Conservation (phyloP, 192 early-diverging fungal genomes). For the Coemansia guatemalensis region DNA sequence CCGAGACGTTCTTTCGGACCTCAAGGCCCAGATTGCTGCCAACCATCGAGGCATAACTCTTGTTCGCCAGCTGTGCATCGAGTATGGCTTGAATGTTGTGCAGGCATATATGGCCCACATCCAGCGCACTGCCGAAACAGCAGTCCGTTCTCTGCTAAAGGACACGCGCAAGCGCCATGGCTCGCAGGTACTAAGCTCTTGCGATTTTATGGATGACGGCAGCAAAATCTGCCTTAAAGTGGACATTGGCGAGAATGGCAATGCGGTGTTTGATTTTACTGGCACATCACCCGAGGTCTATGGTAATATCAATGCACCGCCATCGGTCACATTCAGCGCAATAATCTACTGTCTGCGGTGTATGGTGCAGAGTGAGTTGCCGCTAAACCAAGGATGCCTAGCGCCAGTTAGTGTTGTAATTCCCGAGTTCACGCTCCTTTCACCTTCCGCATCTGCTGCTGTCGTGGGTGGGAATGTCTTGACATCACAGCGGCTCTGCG, state of each 20-base stretch:
- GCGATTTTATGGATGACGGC: slow-evolving; percentile 94
- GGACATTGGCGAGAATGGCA: slow-evolving; percentile 73
- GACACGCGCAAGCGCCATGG: slow-evolving; percentile 51
- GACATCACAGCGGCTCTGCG: slow-evolving; percentile 89
- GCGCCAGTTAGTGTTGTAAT: slow-evolving; percentile 78
- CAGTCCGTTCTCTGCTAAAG: slow-evolving; percentile 78
- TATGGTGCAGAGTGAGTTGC: slow-evolving; percentile 87
- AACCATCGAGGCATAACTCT: slow-evolving; percentile 92
- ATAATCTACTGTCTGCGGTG: slow-evolving; percentile 96
- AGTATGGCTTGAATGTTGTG: slow-evolving; percentile 83
- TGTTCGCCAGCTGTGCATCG: slow-evolving; percentile 74
- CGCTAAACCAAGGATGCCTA: slow-evolving; percentile 95
- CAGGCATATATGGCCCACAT: slow-evolving; percentile 97
- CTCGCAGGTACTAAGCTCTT: slow-evolving; percentile 46
- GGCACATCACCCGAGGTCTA: slow-evolving; percentile 89
- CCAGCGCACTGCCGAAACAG: slow-evolving; percentile 82
- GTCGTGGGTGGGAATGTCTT: slow-evolving; percentile 98
- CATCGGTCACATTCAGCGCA: slow-evolving; percentile 79
- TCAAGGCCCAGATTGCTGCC: slow-evolving; percentile 97
- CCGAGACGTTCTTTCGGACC: slow-evolving; percentile 87
- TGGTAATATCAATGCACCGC: slow-evolving; percentile 83
- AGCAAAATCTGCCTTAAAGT: slow-evolving; percentile 73
- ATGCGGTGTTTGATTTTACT: slow-evolving; percentile 88
- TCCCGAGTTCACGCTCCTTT: slow-evolving; percentile 75
- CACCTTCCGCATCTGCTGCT: slow-evolving; percentile 78